Evolutionary conservation across 305 asterid species (phyloP), one percentile per base, ranked within the genome.

Genomic region (Coffea humblotiana): DNA sequence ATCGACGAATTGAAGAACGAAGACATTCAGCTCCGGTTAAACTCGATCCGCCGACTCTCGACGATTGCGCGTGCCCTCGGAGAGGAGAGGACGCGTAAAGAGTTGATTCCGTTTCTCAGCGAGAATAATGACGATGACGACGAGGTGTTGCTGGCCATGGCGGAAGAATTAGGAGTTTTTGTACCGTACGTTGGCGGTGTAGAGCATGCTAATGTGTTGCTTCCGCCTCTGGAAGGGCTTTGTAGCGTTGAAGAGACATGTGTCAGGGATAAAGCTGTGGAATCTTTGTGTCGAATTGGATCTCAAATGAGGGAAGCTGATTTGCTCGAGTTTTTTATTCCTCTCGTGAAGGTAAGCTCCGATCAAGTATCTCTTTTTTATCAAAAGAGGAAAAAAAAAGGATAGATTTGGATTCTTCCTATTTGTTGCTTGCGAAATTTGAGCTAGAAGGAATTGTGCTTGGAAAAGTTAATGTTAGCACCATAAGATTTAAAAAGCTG

Each of bases 181-280:
- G 78, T 86, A 65, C 87, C 89, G 32, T 86, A 80, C 5, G 87
- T 86, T 58, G 89, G 89, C 7, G 89, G 89, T 14, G 78, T 82
- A 29, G 89, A 86, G 65, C 80, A 84, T 72, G 89, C 89, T 0
- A 81, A 73, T 76, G 88, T 82, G 45, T 82, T 86, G 83, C 78
- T 86, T 66, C 88, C 88, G 15, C 89, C 89, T 18, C 73, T 86
- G 35, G 89, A 86, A 82, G 83, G 86, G 23, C 85, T 86, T 67
- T 84, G 89, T 77, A 77, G 84, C 65, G 89, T 86, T 71, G 89
- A 86, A 79, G 89, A 86, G 75, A 86, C 89, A n/a, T 84, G 88
- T 74, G 88, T 84, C 51, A 86, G 88, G 63, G 88, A 84, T 35
- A 86, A 86, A 77, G 88, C 89, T 43, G 88, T 82, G 47, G 89